Conservation (phyloP, 108 stramenopile species). For the Bacterosira constricta region DNA sequence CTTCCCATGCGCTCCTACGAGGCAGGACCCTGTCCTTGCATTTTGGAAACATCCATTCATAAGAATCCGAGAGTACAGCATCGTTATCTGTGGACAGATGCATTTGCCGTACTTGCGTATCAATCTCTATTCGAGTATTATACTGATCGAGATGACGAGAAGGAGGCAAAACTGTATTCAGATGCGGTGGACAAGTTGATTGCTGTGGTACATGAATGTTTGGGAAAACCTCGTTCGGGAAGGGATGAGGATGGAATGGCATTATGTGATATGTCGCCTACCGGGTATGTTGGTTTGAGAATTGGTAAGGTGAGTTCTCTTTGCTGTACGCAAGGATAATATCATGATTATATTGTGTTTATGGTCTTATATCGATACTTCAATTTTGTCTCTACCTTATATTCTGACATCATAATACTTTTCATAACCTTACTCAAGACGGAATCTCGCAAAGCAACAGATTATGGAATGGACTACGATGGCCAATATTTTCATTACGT, state of each 20-base stretch:
- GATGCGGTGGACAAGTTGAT: slow-evolving; percentile 5
- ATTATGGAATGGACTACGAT: slow-evolving; percentile 28
- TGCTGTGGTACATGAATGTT: background rate
- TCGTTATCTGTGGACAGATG: slow-evolving; percentile 6
- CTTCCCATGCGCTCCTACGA: background rate
- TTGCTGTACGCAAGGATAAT: too few species aligned
- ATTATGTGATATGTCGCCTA: background rate
- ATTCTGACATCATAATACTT: too few species aligned
- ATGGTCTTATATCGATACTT: background rate
- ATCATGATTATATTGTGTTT: background rate
- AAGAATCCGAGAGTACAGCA: too few species aligned
- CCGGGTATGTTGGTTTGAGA: slow-evolving; percentile 24
- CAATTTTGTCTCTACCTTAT: too few species aligned
- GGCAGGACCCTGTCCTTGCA: background rate
- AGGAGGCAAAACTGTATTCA: background rate
- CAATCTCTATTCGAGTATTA: background rate
- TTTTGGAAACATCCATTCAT: background rate
- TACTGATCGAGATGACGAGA: background rate
- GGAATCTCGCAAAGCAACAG: slow-evolving; percentile 8
- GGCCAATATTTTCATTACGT: slow-evolving; percentile 26
- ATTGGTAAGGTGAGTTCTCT: slow-evolving; percentile 15
- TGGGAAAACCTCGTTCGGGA: slow-evolving; percentile 4
- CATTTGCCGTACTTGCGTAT: slow-evolving; percentile 1
- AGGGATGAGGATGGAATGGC: slow-evolving; percentile 3
- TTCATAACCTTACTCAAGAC: background rate